phyloP scores from a whole-genome alignment of 805 yeast genomes.

The Danielozyma ontarioensis region DNA sequence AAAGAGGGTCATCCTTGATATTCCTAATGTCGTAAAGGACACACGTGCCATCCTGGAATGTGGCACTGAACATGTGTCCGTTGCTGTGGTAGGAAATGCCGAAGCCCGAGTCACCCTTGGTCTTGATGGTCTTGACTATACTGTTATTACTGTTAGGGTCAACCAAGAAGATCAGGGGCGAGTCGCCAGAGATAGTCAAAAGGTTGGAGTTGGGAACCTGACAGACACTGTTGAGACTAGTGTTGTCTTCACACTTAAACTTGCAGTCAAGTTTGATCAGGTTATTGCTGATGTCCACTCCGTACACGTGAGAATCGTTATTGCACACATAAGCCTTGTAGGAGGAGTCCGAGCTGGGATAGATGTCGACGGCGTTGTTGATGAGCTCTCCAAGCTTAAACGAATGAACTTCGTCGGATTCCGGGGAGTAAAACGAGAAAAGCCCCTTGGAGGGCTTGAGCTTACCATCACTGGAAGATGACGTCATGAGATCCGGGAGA shows the following conservation, averaged over 20 bases:
- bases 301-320: slow-evolving; percentile 71
- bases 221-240: slow-evolving; percentile 72
- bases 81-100: slow-evolving; percentile 76
- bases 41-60: slow-evolving; percentile 83
- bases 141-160: slow-evolving; percentile 34
- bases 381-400: slow-evolving; percentile 73
- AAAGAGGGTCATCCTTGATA: slow-evolving; percentile 40
- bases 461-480: slow-evolving; percentile 22
- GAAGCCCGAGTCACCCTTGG: slow-evolving; percentile 74
- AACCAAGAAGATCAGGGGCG: slow-evolving; percentile 55
- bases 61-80: slow-evolving; percentile 67
- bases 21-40: slow-evolving; percentile 73
- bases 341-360: slow-evolving; percentile 31
- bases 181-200: slow-evolving; percentile 68
- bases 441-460: slow-evolving; percentile 53
- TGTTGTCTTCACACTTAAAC: slow-evolving; percentile 45
- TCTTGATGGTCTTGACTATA: slow-evolving; percentile 39
- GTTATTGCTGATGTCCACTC: slow-evolving; percentile 50
- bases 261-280: slow-evolving; percentile 40
- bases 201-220: slow-evolving; percentile 40
- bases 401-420: slow-evolving; percentile 42
- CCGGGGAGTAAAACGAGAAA: slow-evolving; percentile 51
- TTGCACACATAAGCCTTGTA: slow-evolving; percentile 70
- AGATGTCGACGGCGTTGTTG: slow-evolving; percentile 69
- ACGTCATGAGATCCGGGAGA: slow-evolving; percentile 24